Percentiles rank a stretch among this genome's conserved stretches.
phyloP scores from a whole-genome alignment of 192 early-diverging fungal genomes.

The Coemansia sp. region DNA sequence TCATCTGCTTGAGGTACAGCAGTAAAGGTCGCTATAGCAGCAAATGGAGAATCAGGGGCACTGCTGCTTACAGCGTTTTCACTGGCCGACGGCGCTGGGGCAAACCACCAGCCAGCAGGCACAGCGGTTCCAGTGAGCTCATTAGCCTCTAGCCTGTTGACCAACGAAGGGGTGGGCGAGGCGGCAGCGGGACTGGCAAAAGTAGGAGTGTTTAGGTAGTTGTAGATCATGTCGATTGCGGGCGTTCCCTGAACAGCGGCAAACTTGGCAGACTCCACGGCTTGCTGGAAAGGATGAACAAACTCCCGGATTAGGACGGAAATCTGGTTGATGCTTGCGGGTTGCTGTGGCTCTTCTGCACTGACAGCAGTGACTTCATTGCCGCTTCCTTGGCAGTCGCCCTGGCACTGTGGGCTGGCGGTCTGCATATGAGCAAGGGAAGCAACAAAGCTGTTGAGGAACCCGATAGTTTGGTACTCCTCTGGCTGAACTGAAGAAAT shows the following conservation, averaged over 20 bases:
- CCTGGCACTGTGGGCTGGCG: conserved; percentile 25
- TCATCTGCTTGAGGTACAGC: conserved; percentile 1
- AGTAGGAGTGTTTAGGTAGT: conserved; percentile 24
- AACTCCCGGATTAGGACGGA: conserved; percentile 11
- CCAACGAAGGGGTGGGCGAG: background rate
- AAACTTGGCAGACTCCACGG: background rate
- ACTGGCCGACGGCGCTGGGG: background rate
- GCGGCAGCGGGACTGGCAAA: background rate
- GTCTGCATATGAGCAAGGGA: background rate
- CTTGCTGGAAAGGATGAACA: conserved; percentile 4
- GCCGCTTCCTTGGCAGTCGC: conserved; percentile 24
- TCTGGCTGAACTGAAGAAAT: background rate
- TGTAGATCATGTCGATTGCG: conserved; percentile 38
- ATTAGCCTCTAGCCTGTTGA: conserved; percentile 10
- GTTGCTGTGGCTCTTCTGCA: background rate
- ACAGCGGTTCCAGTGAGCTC: background rate
- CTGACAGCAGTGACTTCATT: conserved; percentile 2
- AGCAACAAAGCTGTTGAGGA: conserved; percentile 12
- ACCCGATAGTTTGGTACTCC: background rate
- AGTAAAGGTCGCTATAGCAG: background rate
- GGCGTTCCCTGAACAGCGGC: conserved; percentile 23
- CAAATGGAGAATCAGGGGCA: background rate
- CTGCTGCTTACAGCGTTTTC: background rate
- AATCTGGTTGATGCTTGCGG: background rate
- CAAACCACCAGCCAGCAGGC: conserved; percentile 4